Conservation (phyloP, 2,329 filamentous ascomycete genomes). For the Aspergillus niger region DNA sequence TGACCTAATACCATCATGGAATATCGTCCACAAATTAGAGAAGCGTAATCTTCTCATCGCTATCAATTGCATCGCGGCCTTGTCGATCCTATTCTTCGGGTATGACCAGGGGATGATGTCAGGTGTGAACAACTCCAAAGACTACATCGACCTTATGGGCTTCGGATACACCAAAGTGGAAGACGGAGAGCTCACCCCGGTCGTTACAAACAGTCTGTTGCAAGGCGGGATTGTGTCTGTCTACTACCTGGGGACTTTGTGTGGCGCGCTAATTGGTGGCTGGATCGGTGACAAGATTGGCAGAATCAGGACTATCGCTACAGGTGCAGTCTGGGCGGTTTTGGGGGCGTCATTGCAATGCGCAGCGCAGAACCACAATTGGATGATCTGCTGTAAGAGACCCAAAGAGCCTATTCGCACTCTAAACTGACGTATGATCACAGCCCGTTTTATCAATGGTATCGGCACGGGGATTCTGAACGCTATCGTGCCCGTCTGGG, state of each 20-base stretch:
- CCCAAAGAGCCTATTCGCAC: background rate
- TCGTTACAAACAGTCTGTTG: conserved; percentile 61
- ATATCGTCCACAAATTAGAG: conserved; percentile 57
- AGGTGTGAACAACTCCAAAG: conserved; percentile 65
- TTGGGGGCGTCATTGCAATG: conserved; percentile 66
- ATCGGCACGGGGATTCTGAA: conserved; percentile 71
- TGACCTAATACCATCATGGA: conserved; percentile 45
- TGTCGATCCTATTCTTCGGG: conserved; percentile 70
- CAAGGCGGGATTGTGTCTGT: conserved; percentile 65
- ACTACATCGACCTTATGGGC: conserved; percentile 67
- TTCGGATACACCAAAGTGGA: conserved; percentile 61
- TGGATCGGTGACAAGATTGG: conserved; percentile 65
- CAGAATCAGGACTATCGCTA: conserved; percentile 64
- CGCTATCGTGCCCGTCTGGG: conserved; percentile 71
- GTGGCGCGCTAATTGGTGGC: conserved; percentile 65
- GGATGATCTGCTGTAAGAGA: conserved; percentile 67
- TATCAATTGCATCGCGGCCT: conserved; percentile 63
- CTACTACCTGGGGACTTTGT: conserved; percentile 62
- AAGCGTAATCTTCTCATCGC: conserved; percentile 60
- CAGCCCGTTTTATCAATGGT: conserved; percentile 62
- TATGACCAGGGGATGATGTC: conserved; percentile 61
- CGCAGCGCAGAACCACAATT: conserved; percentile 64
- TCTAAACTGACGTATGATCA: background rate
- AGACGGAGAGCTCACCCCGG: conserved; percentile 48
- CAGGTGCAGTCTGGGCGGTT: conserved; percentile 60